Evolutionary conservation across 2,329 filamentous ascomycete genomes (phyloP), one percentile per base, ranked within the genome.

Genomic region (Verruconis gallopava): DNA sequence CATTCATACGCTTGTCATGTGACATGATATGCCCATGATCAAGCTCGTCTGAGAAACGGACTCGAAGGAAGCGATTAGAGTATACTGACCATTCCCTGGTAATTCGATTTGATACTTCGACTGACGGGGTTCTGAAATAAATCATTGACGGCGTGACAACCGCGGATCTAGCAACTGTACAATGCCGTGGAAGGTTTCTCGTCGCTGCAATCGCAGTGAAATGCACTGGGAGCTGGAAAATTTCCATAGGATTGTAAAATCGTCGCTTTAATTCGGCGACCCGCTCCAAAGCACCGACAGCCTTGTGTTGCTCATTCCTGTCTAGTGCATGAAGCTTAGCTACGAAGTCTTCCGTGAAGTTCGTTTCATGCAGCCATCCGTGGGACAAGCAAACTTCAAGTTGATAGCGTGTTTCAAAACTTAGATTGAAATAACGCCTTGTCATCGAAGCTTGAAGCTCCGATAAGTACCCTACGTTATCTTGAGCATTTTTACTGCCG

Each of bases 351-450:
- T 60, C 56, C 1, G 66, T 71, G 35, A 96, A 71, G 37, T 73
- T 81, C 54, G 85, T 75, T 56, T 95, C 89, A 41, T 79, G 80
- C 11, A 98, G 63, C 18, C 77, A 68, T 0, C 79, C 77, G 20
- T 81, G 75, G 0, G 88, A 93, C n/a, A 96, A 70, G 55, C 89
- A 96, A 0, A 85, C 88, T 57, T 98, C 89, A 0, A 98, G 72
- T 56, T 94, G 86, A 54, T 96, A 98, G 13, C 85, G 74, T 1
- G 94, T 74, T 14, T 21, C 36, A 21, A 44, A 44, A n/a, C 34
- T 21, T 4, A 44, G 14, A 9, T n/a, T n/a, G n/a, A n/a, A n/a
- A n/a, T n/a, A n/a, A n/a, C n/a, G n/a, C n/a, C n/a, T n/a, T n/a
- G n/a, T n/a, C n/a, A n/a, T n/a, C n/a, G n/a, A n/a, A n/a, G n/a